Conservation (phyloP, 176 grass and related monocot species). For the Alloteropsis semialata region DNA sequence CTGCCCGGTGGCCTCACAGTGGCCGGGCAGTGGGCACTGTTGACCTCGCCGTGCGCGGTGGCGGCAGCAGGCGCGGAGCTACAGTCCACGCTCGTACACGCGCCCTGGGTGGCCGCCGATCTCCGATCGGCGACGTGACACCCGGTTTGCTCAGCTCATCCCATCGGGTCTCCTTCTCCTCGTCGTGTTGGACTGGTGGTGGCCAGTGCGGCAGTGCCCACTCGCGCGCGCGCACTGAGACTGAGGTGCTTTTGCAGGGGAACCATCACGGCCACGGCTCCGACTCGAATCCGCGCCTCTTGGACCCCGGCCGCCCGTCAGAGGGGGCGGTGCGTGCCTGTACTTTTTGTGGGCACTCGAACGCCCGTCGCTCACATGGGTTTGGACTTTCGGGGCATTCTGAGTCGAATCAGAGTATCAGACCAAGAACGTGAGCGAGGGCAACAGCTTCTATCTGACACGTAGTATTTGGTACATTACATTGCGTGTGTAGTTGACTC, state of each 20-base stretch:
- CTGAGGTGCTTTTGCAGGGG: background rate
- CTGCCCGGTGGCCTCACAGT: background rate
- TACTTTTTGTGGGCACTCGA: background rate
- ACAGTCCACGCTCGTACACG: background rate
- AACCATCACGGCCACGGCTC: background rate
- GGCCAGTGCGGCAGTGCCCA: too few relatives aligned
- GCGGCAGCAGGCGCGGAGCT: background rate
- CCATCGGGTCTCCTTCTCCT: background rate
- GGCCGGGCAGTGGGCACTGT: background rate
- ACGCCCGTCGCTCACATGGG: background rate
- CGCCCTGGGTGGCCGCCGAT: background rate
- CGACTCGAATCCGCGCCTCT: background rate
- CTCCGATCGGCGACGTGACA: background rate
- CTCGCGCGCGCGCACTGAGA: background rate
- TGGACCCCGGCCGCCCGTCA: background rate
- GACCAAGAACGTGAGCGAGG: background rate
- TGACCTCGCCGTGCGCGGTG: background rate
- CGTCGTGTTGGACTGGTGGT: background rate
- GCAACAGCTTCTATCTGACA: too few relatives aligned
- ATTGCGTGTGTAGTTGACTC: too few relatives aligned
- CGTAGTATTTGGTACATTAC: too few relatives aligned
- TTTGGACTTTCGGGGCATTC: background rate
- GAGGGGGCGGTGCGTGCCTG: background rate
- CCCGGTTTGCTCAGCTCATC: conserved; percentile 15
- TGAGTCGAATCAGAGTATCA: background rate